These are phyloP conservation scores for Eucalyptus polybractea DNA, from an alignment of 345 rosid genomes.

Conservation along the genomic window DNA sequence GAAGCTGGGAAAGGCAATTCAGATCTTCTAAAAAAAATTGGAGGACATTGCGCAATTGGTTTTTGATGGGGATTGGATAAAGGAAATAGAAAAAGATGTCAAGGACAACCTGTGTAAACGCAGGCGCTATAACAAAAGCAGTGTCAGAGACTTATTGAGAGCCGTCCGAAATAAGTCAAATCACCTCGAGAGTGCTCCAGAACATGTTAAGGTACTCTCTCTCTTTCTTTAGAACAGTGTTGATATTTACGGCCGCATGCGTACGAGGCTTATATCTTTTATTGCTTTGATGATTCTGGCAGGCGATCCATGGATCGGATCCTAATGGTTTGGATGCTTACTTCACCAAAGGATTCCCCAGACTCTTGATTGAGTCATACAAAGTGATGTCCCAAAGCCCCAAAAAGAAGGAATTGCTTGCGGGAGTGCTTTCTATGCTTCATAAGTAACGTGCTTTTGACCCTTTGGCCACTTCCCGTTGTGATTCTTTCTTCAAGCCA, in stretches of 20 bases:
- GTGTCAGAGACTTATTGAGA: conserved; percentile 66
- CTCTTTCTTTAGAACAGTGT: accelerated
- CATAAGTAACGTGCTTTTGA: neutral
- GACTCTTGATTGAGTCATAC: conserved; percentile 65
- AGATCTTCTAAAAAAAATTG: conserved; percentile 33
- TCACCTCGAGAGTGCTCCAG: conserved; percentile 59
- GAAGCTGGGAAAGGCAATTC: conserved; percentile 6
- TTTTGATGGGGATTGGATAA: conserved; percentile 72
- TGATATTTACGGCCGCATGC: too few species aligned
- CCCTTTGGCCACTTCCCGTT: neutral
- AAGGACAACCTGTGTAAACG: accelerated
- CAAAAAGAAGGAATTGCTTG: conserved; percentile 32
- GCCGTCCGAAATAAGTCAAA: conserved; percentile 62
- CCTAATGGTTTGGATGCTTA: conserved; percentile 70
- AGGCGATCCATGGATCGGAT: conserved; percentile 62
- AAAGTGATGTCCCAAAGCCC: conserved; percentile 3
- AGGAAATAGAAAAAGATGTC: conserved; percentile 17
- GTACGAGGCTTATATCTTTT: too few species aligned
- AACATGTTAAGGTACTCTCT: conserved; percentile 43
- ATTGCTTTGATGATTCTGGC: neutral
- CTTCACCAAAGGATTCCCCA: conserved; percentile 57
- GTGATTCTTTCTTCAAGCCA: neutral
- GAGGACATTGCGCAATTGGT: conserved; percentile 48
- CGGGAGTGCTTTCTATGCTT: neutral
- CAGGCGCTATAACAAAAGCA: conserved; percentile 24